Conservation (phyloP, 2,329 filamentous ascomycete genomes). For the Neonectria neomacrospora region DNA sequence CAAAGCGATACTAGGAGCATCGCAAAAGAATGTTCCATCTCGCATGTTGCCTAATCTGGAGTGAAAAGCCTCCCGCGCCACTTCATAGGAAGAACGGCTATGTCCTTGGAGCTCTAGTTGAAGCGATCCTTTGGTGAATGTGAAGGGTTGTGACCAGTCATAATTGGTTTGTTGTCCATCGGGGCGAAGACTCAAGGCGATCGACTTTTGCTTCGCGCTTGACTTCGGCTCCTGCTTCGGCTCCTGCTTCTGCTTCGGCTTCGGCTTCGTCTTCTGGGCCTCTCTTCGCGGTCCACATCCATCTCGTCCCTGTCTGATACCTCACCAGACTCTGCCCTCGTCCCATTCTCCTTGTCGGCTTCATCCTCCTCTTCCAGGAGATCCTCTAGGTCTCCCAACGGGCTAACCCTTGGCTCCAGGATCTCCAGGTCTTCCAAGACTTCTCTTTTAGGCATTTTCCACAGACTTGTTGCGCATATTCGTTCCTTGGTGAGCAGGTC, state of each 20-base stretch:
- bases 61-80: too few species aligned
- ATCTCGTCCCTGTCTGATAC: constrained; percentile 50
- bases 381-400: constrained; percentile 82
- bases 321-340: constrained; percentile 56
- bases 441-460: constrained; percentile 87
- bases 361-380: constrained; percentile 71
- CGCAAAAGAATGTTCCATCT: too few species aligned
- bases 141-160: background rate
- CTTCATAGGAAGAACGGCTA: background rate
- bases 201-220: constrained; percentile 33
- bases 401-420: constrained; percentile 85
- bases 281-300: constrained; percentile 53
- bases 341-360: constrained; percentile 48
- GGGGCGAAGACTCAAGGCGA: constrained; percentile 40
- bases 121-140: background rate
- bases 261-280: constrained; percentile 36
- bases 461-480: constrained; percentile 90
- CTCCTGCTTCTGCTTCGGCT: constrained; percentile 38
- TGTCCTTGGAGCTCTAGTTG: background rate
- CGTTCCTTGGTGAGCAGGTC: constrained; percentile 89
- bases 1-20: background rate
- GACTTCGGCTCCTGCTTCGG: constrained; percentile 23
- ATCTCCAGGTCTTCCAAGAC: constrained; percentile 89
- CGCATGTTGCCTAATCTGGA: background rate
- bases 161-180: background rate